Evolutionary conservation across 768 basidiomycete species (phyloP).

Genomic region (Termitomyces sp.): DNA sequence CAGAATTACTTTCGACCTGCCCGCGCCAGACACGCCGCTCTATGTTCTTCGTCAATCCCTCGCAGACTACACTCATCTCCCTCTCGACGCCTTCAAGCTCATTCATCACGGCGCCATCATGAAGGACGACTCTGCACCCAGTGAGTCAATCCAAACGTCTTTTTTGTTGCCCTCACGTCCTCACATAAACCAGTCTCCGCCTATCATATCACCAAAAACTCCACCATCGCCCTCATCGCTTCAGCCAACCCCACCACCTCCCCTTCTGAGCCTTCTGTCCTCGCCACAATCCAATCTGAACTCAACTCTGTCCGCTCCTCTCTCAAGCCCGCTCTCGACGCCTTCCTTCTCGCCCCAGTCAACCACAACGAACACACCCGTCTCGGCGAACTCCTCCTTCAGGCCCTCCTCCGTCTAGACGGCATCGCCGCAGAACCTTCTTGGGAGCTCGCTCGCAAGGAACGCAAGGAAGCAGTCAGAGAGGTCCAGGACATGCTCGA

Average conservation of each 20-base stretch:
- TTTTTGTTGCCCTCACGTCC: constrained; percentile 9
- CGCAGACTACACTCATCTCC: constrained; percentile 71
- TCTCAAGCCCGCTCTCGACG: constrained; percentile 51
- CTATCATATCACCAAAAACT: constrained; percentile 65
- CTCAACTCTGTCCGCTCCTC: constrained; percentile 43
- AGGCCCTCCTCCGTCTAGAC: constrained; percentile 83
- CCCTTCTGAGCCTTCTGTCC: constrained; percentile 43
- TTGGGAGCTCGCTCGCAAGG: constrained; percentile 74
- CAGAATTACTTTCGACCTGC: constrained; percentile 40
- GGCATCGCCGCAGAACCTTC: constrained; percentile 66
- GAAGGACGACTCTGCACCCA: constrained; percentile 68
- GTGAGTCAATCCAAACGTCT: constrained; percentile 30
- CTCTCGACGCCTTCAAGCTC: constrained; percentile 70
- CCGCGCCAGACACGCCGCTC: constrained; percentile 56
- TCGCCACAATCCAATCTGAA: constrained; percentile 52
- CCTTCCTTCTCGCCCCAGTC: constrained; percentile 37
- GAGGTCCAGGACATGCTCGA: constrained; percentile 83
- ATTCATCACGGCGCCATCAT: constrained; percentile 89
- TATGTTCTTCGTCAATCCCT: constrained; percentile 52
- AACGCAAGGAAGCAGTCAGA: constrained; percentile 82
- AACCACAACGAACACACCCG: constrained; percentile 40
- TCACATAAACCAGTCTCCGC: constrained; percentile 48
- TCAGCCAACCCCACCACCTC: constrained; percentile 25
- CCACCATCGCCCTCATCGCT: constrained; percentile 67
- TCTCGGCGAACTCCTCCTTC: constrained; percentile 78